phyloP scores from a whole-genome alignment of 169 alveolate genomes.

The Amoebophrya sp. region DNA sequence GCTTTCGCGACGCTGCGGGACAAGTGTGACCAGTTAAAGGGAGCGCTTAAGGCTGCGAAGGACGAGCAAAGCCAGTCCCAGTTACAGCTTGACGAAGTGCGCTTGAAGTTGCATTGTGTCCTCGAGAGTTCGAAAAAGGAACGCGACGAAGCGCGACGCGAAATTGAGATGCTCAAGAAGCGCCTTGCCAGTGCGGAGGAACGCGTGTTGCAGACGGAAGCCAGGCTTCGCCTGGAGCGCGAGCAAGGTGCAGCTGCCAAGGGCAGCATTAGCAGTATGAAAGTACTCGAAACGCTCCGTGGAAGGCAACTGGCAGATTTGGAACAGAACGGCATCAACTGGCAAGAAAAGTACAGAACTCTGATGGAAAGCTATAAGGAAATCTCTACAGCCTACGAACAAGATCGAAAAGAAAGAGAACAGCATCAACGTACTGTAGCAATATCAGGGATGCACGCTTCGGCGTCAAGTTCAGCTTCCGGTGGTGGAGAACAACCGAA shows the following conservation, averaged over 20 bases:
- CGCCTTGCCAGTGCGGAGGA: background rate
- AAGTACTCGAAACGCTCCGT: background rate
- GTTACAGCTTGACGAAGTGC: background rate
- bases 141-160: background rate
- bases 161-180: background rate
- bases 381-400: background rate
- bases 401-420: background rate
- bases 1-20: background rate
- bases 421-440: too few species aligned
- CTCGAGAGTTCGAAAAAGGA: background rate
- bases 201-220: background rate
- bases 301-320: background rate
- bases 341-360: background rate
- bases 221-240: background rate
- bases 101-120: background rate
- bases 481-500: too few species aligned
- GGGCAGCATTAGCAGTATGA: background rate
- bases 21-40: background rate
- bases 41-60: background rate
- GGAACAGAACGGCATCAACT: background rate
- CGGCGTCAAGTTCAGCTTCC: too few species aligned
- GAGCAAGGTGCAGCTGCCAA: background rate
- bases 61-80: background rate
- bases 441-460: too few species aligned
- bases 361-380: background rate